A percentile compares a stretch with the other conserved stretches of the same genome.
Conservation (phyloP, 345 rosid genomes). For the Ricinus communis region DNA sequence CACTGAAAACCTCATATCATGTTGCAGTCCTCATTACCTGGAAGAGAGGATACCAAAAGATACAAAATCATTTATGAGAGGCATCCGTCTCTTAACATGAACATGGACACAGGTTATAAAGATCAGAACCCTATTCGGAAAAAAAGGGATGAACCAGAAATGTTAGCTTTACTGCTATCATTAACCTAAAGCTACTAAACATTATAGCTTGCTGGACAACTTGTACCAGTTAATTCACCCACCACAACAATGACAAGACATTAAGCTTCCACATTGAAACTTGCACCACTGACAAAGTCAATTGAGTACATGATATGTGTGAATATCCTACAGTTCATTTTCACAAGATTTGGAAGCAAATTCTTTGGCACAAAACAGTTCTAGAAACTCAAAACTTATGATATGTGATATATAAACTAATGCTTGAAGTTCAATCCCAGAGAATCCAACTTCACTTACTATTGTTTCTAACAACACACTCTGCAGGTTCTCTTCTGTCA, state of each 20-base stretch:
- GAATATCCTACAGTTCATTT: background rate
- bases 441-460: constrained; percentile 4
- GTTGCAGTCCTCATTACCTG: background rate
- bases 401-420: background rate
- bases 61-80: background rate
- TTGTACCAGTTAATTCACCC: background rate
- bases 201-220: background rate
- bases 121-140: background rate
- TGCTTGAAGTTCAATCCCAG: background rate
- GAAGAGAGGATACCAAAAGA: background rate
- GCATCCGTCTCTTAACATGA: background rate
- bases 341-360: background rate
- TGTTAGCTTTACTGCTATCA: background rate
- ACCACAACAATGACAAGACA: too few species aligned
- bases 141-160: background rate
- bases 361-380: background rate
- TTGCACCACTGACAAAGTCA: background rate
- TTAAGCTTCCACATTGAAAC: background rate
- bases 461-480: constrained; percentile 1
- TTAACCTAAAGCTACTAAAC: background rate
- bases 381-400: background rate
- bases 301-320: background rate
- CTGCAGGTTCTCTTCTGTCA: constrained; percentile 17
- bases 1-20: background rate
- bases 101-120: background rate